Percentiles rank a stretch among this genome's conserved stretches.
Conservation (phyloP, 768 basidiomycete species). For the Podaxis sp. region DNA sequence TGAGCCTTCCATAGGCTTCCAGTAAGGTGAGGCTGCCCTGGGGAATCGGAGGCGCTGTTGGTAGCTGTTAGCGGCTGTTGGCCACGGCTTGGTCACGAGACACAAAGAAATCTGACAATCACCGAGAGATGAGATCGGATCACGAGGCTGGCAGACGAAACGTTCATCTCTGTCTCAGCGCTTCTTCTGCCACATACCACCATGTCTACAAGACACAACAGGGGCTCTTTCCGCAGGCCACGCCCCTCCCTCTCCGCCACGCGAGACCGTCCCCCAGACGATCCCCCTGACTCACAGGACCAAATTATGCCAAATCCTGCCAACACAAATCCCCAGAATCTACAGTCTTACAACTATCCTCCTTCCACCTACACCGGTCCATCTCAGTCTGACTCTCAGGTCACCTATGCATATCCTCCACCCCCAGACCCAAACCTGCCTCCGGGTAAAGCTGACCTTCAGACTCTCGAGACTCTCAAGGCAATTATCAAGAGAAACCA, state of each 20-base stretch:
- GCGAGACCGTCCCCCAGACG: conserved; percentile 2
- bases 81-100: not conserved
- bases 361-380: not conserved
- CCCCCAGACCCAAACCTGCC: conserved; percentile 28
- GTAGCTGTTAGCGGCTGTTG: not conserved
- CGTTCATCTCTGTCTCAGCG: not conserved
- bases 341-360: not conserved
- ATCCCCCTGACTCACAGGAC: not conserved
- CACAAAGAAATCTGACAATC: not conserved
- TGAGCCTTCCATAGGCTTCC: conserved; percentile 6
- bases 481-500: conserved; percentile 68
- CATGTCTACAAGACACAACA: conserved; percentile 1
- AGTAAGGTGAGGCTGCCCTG: not conserved
- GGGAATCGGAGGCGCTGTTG: not conserved
- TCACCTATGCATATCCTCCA: not conserved
- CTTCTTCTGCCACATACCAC: not conserved
- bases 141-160: not conserved
- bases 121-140: not conserved
- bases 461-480: conserved; percentile 75
- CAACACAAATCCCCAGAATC: not conserved
- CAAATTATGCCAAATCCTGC: not conserved
- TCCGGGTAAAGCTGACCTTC: conserved; percentile 65
- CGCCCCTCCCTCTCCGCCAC: not conserved
- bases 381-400: not conserved
- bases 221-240: conserved; percentile 2